These are phyloP conservation scores for Hypoxylon sp. DNA, from an alignment of 2,329 filamentous ascomycete species.

Conservation along the genomic window DNA sequence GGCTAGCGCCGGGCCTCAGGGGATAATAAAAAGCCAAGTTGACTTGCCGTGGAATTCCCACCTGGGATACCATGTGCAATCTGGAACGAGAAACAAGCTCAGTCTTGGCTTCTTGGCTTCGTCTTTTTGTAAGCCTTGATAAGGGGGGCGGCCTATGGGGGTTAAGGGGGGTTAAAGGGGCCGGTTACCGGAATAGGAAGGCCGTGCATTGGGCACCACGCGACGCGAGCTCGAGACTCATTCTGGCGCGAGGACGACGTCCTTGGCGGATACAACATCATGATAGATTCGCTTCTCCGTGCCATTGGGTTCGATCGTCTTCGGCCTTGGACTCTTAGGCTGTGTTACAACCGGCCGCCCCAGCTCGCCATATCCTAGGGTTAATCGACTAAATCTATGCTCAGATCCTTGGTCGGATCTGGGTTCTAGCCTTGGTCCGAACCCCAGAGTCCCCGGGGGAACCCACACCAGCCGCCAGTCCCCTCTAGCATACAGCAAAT, in stretches of 20 bases:
- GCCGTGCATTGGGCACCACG: slow-evolving; percentile 44
- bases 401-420: slow-evolving; percentile 36
- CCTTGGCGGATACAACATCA: slow-evolving; percentile 37
- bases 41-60: slow-evolving; percentile 30
- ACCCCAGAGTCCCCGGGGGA: slow-evolving; percentile 11
- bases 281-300: slow-evolving; percentile 42
- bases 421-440: slow-evolving; percentile 20
- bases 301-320: slow-evolving; percentile 35
- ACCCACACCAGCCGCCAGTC: slow-evolving; percentile 19
- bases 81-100: slow-evolving; percentile 40
- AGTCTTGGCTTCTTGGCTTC: slow-evolving; percentile 39
- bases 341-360: slow-evolving; percentile 41
- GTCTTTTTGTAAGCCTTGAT: slow-evolving; percentile 36
- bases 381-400: slow-evolving; percentile 29
- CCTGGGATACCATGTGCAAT: slow-evolving; percentile 33
- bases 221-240: slow-evolving; percentile 37
- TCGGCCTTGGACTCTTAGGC: slow-evolving; percentile 25
- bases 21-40: slow-evolving; percentile 37
- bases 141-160: slow-evolving; percentile 19
- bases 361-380: slow-evolving; percentile 28
- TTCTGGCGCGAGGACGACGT: slow-evolving; percentile 31
- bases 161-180: slow-evolving; percentile 16
- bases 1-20: too few species aligned
- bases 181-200: slow-evolving; percentile 44
- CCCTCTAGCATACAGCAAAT: slow-evolving; percentile 17